Conservation (phyloP, 2,329 filamentous ascomycete species). For the Sporothrix dimorphospora region DNA sequence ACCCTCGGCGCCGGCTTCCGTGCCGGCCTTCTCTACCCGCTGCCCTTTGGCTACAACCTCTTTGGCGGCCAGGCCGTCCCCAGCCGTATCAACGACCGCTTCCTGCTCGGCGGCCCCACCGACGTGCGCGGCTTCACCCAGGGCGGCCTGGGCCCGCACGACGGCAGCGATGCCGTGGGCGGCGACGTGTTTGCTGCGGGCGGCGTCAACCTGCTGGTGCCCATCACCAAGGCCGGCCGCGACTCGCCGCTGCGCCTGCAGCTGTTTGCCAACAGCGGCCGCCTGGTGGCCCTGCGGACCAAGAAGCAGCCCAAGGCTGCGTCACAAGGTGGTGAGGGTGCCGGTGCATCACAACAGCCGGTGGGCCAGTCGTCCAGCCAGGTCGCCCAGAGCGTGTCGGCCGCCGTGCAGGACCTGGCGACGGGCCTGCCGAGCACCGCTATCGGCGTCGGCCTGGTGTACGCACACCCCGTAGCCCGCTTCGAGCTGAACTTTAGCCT, state of each 20-base stretch:
- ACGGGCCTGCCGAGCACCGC: constrained; percentile 82
- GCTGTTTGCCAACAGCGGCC: constrained; percentile 86
- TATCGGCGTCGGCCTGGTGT: constrained; percentile 87
- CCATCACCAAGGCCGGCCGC: constrained; percentile 77
- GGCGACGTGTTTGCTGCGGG: constrained; percentile 92
- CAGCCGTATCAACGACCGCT: constrained; percentile 90
- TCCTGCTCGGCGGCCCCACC: constrained; percentile 90
- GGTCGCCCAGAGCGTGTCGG: constrained; percentile 57
- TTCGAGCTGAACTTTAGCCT: constrained; percentile 97
- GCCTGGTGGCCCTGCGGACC: constrained; percentile 75
- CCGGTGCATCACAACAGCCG: not conserved
- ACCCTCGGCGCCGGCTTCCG: constrained; percentile 82
- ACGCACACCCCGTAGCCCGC: constrained; percentile 88
- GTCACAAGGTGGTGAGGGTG: not conserved
- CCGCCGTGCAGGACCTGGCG: constrained; percentile 69
- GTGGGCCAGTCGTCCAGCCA: constrained; percentile 38
- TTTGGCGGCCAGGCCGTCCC: constrained; percentile 58
- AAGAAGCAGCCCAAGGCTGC: constrained; percentile 47
- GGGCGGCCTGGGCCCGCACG: constrained; percentile 84
- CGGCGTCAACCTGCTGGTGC: constrained; percentile 81
- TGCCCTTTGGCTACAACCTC: constrained; percentile 64
- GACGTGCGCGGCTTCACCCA: constrained; percentile 93
- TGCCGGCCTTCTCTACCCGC: constrained; percentile 79
- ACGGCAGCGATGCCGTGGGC: constrained; percentile 82
- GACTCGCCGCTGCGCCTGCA: constrained; percentile 87